Evolutionary conservation across 495 filamentous ascomycete genomes (phyloP).

Genomic region (Neurospora sp.): DNA sequence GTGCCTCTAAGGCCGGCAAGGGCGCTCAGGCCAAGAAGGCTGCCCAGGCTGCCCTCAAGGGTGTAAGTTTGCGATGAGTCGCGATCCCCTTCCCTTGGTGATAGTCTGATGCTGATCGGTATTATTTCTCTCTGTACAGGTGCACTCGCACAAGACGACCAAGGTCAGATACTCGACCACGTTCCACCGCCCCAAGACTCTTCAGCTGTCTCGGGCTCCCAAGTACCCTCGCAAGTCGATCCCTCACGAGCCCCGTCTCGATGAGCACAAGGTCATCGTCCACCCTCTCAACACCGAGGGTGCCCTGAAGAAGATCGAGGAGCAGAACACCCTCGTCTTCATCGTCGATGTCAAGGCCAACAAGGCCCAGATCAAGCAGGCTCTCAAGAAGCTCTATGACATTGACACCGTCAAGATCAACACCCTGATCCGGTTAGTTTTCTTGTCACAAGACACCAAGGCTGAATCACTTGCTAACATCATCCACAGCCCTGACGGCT

Average conservation of each 20-base stretch:
- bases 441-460: no score
- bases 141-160: conserved; percentile 72
- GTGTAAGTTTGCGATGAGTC: conserved; percentile 48
- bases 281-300: conserved; percentile 90
- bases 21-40: conserved; percentile 74
- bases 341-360: conserved; percentile 98
- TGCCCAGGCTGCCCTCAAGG: conserved; percentile 85
- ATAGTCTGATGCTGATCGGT: not conserved
- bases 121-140: conserved; percentile 29
- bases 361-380: conserved; percentile 98
- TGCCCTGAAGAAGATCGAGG: conserved; percentile 99
- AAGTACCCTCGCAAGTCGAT: conserved; percentile 97
- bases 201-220: conserved; percentile 77
- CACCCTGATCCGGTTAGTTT: conserved; percentile 83
- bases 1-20: conserved; percentile 55
- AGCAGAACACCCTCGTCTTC: conserved; percentile 99
- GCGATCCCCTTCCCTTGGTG: not conserved
- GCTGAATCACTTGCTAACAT: conserved; percentile 4
- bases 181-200: conserved; percentile 96
- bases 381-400: conserved; percentile 99
- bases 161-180: conserved; percentile 89
- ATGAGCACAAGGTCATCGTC: conserved; percentile 83
- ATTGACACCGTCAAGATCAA: conserved; percentile 98
- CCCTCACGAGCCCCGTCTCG: conserved; percentile 78
- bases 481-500: conserved; percentile 68